Evolutionary conservation across 2,329 filamentous ascomycete species (phyloP).

Genomic region (Phaeosphaeriaceae sp.): DNA sequence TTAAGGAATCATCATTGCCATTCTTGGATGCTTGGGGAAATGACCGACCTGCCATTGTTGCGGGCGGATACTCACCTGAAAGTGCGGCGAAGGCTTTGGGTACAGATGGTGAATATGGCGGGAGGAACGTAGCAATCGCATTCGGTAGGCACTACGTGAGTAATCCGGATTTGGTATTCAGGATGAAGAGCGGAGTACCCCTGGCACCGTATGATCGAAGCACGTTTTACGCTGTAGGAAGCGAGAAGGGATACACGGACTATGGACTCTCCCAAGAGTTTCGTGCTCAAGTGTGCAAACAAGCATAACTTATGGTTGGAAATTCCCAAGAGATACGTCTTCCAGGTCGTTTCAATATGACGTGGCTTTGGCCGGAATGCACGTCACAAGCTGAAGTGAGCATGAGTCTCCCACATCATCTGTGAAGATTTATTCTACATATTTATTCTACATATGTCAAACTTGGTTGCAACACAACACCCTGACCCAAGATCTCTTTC

Average conservation of each 20-base stretch:
- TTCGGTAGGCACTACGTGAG: constrained; percentile 56
- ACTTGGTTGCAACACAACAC: constrained; percentile 3
- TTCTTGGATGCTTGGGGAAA: constrained; percentile 13
- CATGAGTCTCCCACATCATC: no score
- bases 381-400: no score
- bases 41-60: constrained; percentile 41
- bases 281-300: background rate
- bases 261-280: constrained; percentile 8
- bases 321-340: no score
- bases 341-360: no score
- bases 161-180: constrained; percentile 55
- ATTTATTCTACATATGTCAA: background rate
- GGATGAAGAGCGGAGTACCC: constrained; percentile 48
- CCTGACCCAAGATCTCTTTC: background rate
- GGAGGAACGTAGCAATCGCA: constrained; percentile 49
- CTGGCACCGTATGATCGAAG: constrained; percentile 50
- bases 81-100: constrained; percentile 37
- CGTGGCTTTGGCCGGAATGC: no score
- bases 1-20: constrained; percentile 6
- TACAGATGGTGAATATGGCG: constrained; percentile 23
- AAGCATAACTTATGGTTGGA: no score
- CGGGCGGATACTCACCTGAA: constrained; percentile 49
- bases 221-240: constrained; percentile 17
- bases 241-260: constrained; percentile 19
- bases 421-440: no score